phyloP scores from a whole-genome alignment of 495 filamentous ascomycete genomes.

The Physcia stellaris region DNA sequence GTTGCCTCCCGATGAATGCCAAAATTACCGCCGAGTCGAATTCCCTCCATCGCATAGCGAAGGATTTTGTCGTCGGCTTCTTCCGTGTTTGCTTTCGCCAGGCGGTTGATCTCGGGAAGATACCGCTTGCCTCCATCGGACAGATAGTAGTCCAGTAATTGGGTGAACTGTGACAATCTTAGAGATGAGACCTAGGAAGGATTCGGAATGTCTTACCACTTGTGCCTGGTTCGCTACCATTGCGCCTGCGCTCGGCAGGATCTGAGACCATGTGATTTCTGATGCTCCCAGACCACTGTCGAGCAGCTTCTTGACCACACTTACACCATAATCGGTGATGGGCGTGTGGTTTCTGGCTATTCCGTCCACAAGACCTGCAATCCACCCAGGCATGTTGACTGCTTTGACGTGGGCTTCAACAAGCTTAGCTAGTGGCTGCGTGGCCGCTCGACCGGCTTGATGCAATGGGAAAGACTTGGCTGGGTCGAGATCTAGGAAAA shows the following conservation, averaged over 20 bases:
- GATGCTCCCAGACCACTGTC: conserved; percentile 49
- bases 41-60: conserved; percentile 38
- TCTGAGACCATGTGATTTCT: conserved; percentile 62
- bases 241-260: conserved; percentile 46
- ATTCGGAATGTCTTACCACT: conserved; percentile 23
- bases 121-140: conserved; percentile 38
- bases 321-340: conserved; percentile 52
- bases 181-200: neutral
- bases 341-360: conserved; percentile 36
- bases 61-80: conserved; percentile 37
- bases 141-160: conserved; percentile 70
- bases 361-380: conserved; percentile 43
- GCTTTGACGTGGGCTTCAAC: conserved; percentile 54
- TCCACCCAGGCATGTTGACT: conserved; percentile 39
- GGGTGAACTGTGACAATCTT: conserved; percentile 38
- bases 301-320: conserved; percentile 54
- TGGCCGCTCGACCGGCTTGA: conserved; percentile 46
- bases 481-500: conserved; percentile 42
- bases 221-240: conserved; percentile 60
- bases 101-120: conserved; percentile 41
- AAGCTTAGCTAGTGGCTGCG: conserved; percentile 45
- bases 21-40: conserved; percentile 47
- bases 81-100: conserved; percentile 32
- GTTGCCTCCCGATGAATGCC: conserved; percentile 40
- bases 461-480: conserved; percentile 41